Percentiles rank a stretch among this genome's conserved stretches.
Conservation (phyloP, 2,329 filamentous ascomycete genomes). For the Botrytis galanthina region DNA sequence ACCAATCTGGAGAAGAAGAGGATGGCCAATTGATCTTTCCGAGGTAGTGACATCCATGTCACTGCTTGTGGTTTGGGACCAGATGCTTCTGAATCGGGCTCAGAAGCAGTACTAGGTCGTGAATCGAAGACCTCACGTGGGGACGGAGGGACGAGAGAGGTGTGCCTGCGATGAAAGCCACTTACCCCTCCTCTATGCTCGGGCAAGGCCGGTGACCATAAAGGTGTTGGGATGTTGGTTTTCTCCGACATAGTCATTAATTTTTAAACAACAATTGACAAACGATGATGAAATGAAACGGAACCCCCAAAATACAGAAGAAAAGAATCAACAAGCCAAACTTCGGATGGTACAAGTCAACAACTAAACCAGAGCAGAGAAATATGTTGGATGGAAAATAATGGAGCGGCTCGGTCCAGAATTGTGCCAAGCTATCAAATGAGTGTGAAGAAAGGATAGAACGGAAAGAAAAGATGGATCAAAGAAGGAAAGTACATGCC, state of each 20-base stretch:
- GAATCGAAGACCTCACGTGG: conserved; percentile 11
- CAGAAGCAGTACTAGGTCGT: conserved; percentile 7
- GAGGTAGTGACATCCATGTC: conserved; percentile 70
- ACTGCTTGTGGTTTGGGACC: conserved; percentile 41
- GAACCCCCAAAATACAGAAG: not conserved
- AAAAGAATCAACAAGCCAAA: not conserved
- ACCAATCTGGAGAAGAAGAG: conserved; percentile 76
- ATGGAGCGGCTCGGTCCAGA: not conserved
- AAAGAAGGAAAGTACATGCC: not conserved
- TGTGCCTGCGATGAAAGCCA: conserved; percentile 13
- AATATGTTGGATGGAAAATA: not conserved
- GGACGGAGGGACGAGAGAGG: conserved; percentile 12
- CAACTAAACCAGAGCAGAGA: not conserved
- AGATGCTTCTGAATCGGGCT: conserved; percentile 14
- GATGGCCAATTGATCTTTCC: conserved; percentile 73
- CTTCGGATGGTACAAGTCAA: not conserved
- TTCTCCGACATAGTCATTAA: conserved; percentile 4
- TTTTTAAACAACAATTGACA: not conserved
- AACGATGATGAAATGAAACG: not conserved
- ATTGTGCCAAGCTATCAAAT: not conserved
- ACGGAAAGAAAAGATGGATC: not conserved
- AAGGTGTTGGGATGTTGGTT: not conserved
- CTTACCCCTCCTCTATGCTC: not conserved
- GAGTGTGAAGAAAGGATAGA: not conserved
- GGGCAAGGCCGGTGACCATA: not conserved